These are phyloP conservation scores for Inga laurina DNA, from an alignment of 306 rosid species.

Conservation along the genomic window DNA sequence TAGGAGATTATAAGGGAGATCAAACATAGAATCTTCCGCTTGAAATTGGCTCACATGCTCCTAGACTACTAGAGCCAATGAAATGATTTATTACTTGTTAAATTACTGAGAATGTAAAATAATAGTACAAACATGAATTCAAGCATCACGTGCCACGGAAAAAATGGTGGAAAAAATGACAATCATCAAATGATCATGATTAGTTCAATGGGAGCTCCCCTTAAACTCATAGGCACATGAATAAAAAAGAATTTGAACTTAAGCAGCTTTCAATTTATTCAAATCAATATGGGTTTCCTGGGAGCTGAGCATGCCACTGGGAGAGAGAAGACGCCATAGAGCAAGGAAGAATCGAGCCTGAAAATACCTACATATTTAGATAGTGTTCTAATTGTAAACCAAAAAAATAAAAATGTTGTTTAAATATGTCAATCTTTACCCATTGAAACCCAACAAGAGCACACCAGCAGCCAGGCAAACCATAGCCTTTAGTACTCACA, in stretches of 20 bases:
- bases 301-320: not conserved
- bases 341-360: constrained; percentile 12
- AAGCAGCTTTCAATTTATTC: not conserved
- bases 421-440: not conserved
- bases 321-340: constrained; percentile 3
- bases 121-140: not conserved
- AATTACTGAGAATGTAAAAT: not conserved
- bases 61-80: no score
- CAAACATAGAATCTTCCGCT: no score
- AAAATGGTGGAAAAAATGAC: not conserved
- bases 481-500: not conserved
- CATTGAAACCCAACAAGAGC: constrained; percentile 11
- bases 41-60: no score
- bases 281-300: not conserved
- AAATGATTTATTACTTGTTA: not conserved
- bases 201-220: not conserved
- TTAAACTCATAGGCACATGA: not conserved
- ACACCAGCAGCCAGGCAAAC: constrained; percentile 3
- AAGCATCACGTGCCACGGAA: not conserved
- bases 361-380: not conserved
- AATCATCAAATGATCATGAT: not conserved
- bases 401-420: not conserved
- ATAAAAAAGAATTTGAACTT: not conserved
- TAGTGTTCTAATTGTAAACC: not conserved
- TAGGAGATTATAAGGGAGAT: no score